Evolutionary conservation across 2,329 filamentous ascomycete genomes (phyloP), one percentile per base, ranked within the genome.

Genomic region (Colletotrichum sp.): DNA sequence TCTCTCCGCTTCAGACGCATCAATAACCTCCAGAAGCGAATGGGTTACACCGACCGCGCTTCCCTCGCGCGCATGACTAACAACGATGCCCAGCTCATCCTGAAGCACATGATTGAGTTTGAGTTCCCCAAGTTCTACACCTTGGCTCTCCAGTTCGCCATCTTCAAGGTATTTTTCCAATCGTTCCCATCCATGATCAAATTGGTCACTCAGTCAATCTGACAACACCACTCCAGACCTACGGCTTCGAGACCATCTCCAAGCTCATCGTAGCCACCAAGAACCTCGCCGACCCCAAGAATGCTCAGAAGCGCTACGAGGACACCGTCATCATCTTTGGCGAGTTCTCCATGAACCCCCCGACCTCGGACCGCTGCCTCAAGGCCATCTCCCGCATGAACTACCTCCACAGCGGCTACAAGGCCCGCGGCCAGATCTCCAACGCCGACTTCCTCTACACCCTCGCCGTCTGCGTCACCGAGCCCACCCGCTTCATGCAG

Each of bases 401-500:
- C 74, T 86, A 82, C 32, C 77, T 87, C 0, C 85, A 87, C 67
- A 78, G 79, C 16, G 81, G 83, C 4, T 87, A 83, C 72, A 79
- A 83, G 74, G 82, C 84, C 65, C 73, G 79, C 14, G 82, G 82
- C 30, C 84, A 82, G 66, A 86, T 86, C 61, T 75, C 76, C 48
- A 84, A 86, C 62, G 79, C 82, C 36, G 85, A 86, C 43, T 59
- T 87, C 12, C 80, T 87, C 18, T 86, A 86, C 74, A 84, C 84
- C 7, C 81, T 86, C 5, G 85, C 85, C 59, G 87, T 95, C 0
- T 95, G 95, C 80, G 88, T 94, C 21, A 85, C 89, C 1, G 92
- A 95, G 80, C 93, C 94, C 1, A 82, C 90, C 34, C 86, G 89
- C 16, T 95, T 93, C 87, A 89, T 94, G 36, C 81, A 87, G 7